These are phyloP conservation scores for Puccinia triticina DNA, from an alignment of 1,284 basidiomycete genomes.

Conservation along the genomic window DNA sequence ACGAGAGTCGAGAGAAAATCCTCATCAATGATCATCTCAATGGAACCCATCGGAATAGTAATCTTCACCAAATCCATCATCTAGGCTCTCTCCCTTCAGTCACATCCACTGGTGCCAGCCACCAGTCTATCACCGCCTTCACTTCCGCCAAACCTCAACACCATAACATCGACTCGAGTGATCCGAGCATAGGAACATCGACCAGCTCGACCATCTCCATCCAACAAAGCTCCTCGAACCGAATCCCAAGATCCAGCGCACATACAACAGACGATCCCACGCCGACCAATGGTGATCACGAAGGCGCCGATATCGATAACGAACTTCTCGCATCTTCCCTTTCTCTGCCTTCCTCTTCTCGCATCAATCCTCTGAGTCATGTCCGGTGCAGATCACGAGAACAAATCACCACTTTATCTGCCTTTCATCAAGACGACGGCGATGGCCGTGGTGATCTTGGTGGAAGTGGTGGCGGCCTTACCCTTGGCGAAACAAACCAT, in stretches of 20 bases:
- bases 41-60: constrained; percentile 13
- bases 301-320: not conserved
- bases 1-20: constrained; percentile 25
- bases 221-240: constrained; percentile 24
- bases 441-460: not conserved
- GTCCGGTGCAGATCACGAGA: constrained; percentile 31
- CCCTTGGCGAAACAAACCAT: not conserved
- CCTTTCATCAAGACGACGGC: not conserved
- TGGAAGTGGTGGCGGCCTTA: too few species aligned
- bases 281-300: not conserved
- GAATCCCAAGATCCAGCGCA: constrained; percentile 8
- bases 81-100: constrained; percentile 9
- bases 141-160: not conserved
- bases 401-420: not conserved
- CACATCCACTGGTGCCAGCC: not conserved
- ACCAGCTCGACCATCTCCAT: constrained; percentile 22
- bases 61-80: constrained; percentile 5
- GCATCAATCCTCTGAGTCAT: not conserved
- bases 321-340: constrained; percentile 15
- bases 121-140: not conserved
- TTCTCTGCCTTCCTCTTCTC: not conserved
- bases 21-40: not conserved
- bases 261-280: not conserved
- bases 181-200: constrained; percentile 15
- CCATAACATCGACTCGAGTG: not conserved